Conservation (phyloP, 768 basidiomycete species). For the Boletus speciosus region DNA sequence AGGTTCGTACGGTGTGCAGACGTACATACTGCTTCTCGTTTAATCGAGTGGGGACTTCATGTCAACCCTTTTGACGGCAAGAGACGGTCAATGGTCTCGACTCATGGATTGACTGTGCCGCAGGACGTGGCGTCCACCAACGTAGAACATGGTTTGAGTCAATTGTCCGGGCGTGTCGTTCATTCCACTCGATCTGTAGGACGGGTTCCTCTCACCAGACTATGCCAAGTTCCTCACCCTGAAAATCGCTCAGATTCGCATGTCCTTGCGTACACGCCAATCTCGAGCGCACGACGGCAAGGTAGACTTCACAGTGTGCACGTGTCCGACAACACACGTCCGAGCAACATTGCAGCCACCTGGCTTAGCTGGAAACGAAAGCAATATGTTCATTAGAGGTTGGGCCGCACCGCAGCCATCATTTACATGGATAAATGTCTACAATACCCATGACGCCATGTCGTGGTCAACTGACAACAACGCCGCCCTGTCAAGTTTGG, state of each 20-base stretch:
- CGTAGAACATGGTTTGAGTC: slow-evolving; percentile 4
- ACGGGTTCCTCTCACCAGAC: neutral
- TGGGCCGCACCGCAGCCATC: neutral
- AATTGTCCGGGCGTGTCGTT: neutral
- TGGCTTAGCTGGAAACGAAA: neutral
- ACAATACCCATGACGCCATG: slow-evolving; percentile 2
- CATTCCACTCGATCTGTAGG: neutral
- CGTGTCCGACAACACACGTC: neutral
- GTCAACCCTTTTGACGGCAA: slow-evolving; percentile 1
- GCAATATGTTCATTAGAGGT: slow-evolving; percentile 1
- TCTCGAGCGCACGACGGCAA: neutral
- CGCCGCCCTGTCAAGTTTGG: slow-evolving; percentile 5
- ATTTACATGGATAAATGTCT: neutral
- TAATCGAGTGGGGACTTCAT: neutral
- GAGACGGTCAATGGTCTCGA: neutral
- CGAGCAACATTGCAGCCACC: neutral
- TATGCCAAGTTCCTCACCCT: neutral
- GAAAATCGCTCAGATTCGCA: neutral
- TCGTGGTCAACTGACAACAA: neutral
- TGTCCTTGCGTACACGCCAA: neutral
- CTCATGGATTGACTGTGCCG: neutral
- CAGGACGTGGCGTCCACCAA: neutral
- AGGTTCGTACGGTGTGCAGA: neutral
- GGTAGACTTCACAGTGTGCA: neutral
- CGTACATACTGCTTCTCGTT: neutral